These are phyloP conservation scores for Diaporthe sp. DNA, from an alignment of 2,329 filamentous ascomycete species.

Conservation along the genomic window DNA sequence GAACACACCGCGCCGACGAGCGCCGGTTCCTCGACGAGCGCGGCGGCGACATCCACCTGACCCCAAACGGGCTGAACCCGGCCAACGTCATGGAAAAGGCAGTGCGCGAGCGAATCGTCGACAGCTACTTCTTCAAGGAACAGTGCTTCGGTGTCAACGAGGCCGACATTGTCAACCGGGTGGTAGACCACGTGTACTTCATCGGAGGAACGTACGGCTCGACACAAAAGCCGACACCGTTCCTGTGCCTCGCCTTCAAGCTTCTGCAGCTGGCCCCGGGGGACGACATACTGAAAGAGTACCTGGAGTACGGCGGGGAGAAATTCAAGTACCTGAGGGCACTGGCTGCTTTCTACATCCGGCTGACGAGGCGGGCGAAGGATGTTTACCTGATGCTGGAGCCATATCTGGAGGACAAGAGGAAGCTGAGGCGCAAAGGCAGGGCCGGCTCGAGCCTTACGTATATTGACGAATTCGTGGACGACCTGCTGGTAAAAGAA, in stretches of 20 bases:
- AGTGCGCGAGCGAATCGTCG: slow-evolving; percentile 93
- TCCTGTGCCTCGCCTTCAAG: slow-evolving; percentile 95
- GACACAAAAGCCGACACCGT: slow-evolving; percentile 89
- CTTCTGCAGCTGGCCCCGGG: slow-evolving; percentile 88
- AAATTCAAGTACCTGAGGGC: slow-evolving; percentile 90
- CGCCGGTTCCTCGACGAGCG: slow-evolving; percentile 89
- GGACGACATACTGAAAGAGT: slow-evolving; percentile 83
- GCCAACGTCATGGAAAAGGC: slow-evolving; percentile 97
- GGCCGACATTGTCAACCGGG: slow-evolving; percentile 86
- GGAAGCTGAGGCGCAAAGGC: slow-evolving; percentile 85
- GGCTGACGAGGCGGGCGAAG: slow-evolving; percentile 85
- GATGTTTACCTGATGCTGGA: slow-evolving; percentile 87
- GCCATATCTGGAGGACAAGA: slow-evolving; percentile 83
- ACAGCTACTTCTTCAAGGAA: slow-evolving; percentile 98
- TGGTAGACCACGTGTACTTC: slow-evolving; percentile 84
- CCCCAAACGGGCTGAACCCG: slow-evolving; percentile 91
- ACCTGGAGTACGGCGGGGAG: slow-evolving; percentile 81
- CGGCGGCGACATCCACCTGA: slow-evolving; percentile 80
- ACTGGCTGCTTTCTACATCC: slow-evolving; percentile 92
- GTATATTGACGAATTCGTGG: slow-evolving; percentile 91
- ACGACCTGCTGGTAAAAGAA: slow-evolving; percentile 90
- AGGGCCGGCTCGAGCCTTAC: slow-evolving; percentile 83
- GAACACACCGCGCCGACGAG: slow-evolving; percentile 81
- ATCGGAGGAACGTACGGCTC: slow-evolving; percentile 91
- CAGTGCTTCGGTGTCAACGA: slow-evolving; percentile 97